Conservation (phyloP, 306 rosid species). For the Cicer cuneatum region DNA sequence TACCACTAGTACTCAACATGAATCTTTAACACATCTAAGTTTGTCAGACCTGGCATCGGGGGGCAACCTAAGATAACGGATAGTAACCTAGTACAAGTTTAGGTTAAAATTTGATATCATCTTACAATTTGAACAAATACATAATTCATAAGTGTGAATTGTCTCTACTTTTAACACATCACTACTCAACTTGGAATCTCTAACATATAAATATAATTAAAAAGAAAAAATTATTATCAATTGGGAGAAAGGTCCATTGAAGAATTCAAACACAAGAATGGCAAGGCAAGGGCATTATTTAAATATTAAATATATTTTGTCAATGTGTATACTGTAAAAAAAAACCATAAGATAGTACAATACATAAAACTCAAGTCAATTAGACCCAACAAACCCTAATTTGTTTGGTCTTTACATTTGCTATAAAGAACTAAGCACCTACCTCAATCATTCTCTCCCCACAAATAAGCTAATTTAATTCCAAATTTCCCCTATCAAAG, state of each 20-base stretch:
- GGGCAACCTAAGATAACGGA: too few relatives aligned
- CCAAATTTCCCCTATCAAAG: conserved; percentile 41
- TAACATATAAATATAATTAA: not conserved
- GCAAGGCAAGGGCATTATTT: conserved; percentile 11
- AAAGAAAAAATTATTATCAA: not conserved
- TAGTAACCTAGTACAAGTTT: too few relatives aligned
- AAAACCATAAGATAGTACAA: conserved; percentile 43
- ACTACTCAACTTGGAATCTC: too few relatives aligned
- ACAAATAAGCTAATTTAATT: conserved; percentile 42
- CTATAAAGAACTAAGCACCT: conserved; percentile 38
- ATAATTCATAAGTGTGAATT: too few relatives aligned
- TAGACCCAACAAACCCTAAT: conserved; percentile 28
- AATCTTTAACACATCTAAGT: too few relatives aligned
- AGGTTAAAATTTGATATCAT: too few relatives aligned
- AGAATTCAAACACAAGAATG: conserved; percentile 10
- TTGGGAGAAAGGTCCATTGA: not conserved
- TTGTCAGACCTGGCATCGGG: too few relatives aligned
- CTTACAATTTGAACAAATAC: too few relatives aligned
- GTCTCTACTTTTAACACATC: too few relatives aligned
- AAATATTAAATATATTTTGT: conserved; percentile 30
- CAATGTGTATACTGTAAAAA: conserved; percentile 41
- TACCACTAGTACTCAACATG: too few relatives aligned
- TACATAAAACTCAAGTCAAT: conserved; percentile 34
- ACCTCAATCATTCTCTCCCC: conserved; percentile 50
- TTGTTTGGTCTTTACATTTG: conserved; percentile 28